Percentiles rank a stretch among this genome's conserved stretches.
These are phyloP conservation scores for Neurospora tetrasperma DNA, from an alignment of 495 filamentous ascomycete species.

Conservation along the genomic window DNA sequence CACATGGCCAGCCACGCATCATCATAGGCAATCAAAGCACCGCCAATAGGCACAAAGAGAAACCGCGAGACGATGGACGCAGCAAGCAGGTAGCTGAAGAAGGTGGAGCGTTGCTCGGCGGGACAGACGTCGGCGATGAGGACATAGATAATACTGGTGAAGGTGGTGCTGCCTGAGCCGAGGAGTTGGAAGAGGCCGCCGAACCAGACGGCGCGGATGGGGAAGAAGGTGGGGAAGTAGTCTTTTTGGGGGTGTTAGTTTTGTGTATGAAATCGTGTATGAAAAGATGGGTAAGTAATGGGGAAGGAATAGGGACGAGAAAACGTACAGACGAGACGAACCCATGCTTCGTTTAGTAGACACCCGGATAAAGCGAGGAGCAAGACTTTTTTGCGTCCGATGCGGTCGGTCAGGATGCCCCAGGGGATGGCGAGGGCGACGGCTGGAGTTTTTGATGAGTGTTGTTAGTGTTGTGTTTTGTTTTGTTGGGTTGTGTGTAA, in stretches of 20 bases:
- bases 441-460: slow-evolving; percentile 6
- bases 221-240: slow-evolving; percentile 30
- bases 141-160: slow-evolving; percentile 40
- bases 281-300: no score
- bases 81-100: slow-evolving; percentile 41
- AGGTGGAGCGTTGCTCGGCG: slow-evolving; percentile 36
- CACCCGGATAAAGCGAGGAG: slow-evolving; percentile 26
- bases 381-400: slow-evolving; percentile 34
- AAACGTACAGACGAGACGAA: slow-evolving; percentile 20
- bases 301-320: not conserved
- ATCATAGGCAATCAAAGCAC: slow-evolving; percentile 34
- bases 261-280: no score
- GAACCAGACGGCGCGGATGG: slow-evolving; percentile 41
- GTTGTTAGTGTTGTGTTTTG: not conserved
- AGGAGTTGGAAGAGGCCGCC: slow-evolving; percentile 38
- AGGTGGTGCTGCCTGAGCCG: slow-evolving; percentile 41
- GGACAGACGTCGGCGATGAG: slow-evolving; percentile 46
- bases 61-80: slow-evolving; percentile 4
- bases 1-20: slow-evolving; percentile 45
- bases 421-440: slow-evolving; percentile 34
- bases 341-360: slow-evolving; percentile 26
- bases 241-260: slow-evolving; percentile 1
- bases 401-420: slow-evolving; percentile 36
- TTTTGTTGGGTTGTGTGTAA: no score
- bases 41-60: slow-evolving; percentile 33